Evolutionary conservation across 2,329 filamentous ascomycete genomes (phyloP), one percentile per base, ranked within the genome.

Genomic region (Hypoxylon sp.): DNA sequence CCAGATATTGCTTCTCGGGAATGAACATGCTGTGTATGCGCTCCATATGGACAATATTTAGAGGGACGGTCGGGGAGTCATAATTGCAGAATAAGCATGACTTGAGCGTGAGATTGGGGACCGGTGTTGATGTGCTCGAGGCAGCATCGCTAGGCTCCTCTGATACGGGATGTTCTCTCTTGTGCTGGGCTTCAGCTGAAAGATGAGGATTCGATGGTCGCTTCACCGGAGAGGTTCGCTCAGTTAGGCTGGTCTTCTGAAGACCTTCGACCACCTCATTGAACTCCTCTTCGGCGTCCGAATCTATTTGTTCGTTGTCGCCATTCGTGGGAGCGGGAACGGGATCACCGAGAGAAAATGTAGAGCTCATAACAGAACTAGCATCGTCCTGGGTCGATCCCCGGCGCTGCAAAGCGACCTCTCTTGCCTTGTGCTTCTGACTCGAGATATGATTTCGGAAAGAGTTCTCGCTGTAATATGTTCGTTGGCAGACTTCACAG

Each of bases 401-500:
- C 56, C 79, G 79, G 35, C 79, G 77, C 24, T 79, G 79, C 50
- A 81, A 75, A 46, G 85, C 84, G 32, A 87, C 84, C 64, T 91
- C 86, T 74, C 90, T 90, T 62, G 88, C 84, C 80, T 90, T 93
- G 81, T 99, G 96, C 81, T 97, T 97, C 74, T 93, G 91, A 82
- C 94, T 98, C 65, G 90, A 90, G 62, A 98, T 80, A 78, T 99
- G 96, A 81, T 98, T 99, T 77, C 91, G 89, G 81, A 92, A 98
- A 35, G 96, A 95, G 82, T 98, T 98, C 78, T 98, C 93, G 82
- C 94, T 98, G 84, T 91, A 98, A 81, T 97, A 99, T 13, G 92
- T 94, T 84, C 97, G 97, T 76, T 92, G 88, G 83, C 96, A 99
- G 19, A 90, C 87, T 2, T 89, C 85, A 80, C 96, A 99, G 31